Conservation (phyloP, 768 basidiomycete genomes). For the Tephrocybe rancida region DNA sequence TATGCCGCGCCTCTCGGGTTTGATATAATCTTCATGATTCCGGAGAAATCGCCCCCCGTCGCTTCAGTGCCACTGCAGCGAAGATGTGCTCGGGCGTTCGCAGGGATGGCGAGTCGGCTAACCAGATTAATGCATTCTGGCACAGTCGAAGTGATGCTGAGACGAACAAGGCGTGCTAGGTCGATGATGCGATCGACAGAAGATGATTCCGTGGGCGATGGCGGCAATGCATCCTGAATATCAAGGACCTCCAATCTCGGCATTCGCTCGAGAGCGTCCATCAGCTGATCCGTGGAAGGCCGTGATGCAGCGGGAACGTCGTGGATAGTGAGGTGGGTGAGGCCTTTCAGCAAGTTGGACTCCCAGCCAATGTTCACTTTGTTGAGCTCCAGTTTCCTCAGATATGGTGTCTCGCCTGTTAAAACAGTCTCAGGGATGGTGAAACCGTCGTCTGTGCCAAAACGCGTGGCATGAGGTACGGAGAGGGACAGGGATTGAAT, state of each 20-base stretch:
- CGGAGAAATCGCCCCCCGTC: constrained; percentile 19
- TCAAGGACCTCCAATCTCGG: constrained; percentile 33
- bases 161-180: constrained; percentile 22
- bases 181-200: constrained; percentile 16
- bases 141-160: constrained; percentile 21
- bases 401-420: constrained; percentile 30
- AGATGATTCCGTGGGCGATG: constrained; percentile 15
- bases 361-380: constrained; percentile 37
- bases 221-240: constrained; percentile 36
- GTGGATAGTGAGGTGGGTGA: constrained; percentile 39
- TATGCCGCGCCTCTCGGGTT: constrained; percentile 6
- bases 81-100: constrained; percentile 17
- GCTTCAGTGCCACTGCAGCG: constrained; percentile 19
- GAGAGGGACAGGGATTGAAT: constrained; percentile 31
- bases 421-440: constrained; percentile 30
- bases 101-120: constrained; percentile 23
- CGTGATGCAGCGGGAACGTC: constrained; percentile 24
- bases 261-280: constrained; percentile 34
- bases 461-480: constrained; percentile 19
- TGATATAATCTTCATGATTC: constrained; percentile 18
- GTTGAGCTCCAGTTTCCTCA: constrained; percentile 37
- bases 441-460: constrained; percentile 20
- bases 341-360: constrained; percentile 32
- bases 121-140: constrained; percentile 27
- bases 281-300: constrained; percentile 32